Evolutionary conservation across 208 protist species (phyloP).

Genomic region (Phytomonas sp.): DNA sequence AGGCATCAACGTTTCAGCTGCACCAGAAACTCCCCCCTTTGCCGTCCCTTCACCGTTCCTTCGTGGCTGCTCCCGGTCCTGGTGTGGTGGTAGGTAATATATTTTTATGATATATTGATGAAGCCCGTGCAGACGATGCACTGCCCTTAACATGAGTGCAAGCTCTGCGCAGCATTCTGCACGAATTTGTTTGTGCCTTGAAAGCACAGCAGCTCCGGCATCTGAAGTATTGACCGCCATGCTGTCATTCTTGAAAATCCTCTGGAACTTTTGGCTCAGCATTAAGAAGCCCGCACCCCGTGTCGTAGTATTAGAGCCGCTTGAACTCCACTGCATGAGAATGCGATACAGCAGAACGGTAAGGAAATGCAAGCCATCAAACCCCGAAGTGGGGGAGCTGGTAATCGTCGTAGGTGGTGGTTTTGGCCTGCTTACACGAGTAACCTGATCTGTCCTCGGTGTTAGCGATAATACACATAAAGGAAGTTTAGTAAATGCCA

Average conservation of each 20-base stretch:
- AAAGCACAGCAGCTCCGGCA: not conserved
- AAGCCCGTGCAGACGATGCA: slow-evolving; percentile 12
- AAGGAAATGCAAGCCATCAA: not conserved
- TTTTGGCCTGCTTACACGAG: not conserved
- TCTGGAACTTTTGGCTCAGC: not conserved
- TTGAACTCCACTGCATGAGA: not conserved
- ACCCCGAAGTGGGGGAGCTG: not conserved
- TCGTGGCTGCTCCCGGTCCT: not conserved
- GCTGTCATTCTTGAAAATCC: not conserved
- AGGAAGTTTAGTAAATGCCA: not conserved
- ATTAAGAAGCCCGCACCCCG: not conserved
- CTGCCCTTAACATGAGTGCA: slow-evolving; percentile 12
- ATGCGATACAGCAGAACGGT: not conserved
- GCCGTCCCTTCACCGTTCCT: not conserved
- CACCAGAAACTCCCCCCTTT: not conserved
- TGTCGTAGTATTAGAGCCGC: not conserved
- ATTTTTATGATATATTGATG: not conserved
- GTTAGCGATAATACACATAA: not conserved
- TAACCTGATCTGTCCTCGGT: not conserved
- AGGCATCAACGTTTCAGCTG: slow-evolving; percentile 7
- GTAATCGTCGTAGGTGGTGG: not conserved
- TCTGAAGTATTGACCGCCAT: not conserved
- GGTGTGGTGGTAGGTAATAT: not conserved
- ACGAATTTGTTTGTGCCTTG: not conserved
- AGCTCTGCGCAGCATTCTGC: slow-evolving; percentile 11